Evolutionary conservation across 306 rosid genomes (phyloP).

Genomic region (Vigna hirtella): DNA sequence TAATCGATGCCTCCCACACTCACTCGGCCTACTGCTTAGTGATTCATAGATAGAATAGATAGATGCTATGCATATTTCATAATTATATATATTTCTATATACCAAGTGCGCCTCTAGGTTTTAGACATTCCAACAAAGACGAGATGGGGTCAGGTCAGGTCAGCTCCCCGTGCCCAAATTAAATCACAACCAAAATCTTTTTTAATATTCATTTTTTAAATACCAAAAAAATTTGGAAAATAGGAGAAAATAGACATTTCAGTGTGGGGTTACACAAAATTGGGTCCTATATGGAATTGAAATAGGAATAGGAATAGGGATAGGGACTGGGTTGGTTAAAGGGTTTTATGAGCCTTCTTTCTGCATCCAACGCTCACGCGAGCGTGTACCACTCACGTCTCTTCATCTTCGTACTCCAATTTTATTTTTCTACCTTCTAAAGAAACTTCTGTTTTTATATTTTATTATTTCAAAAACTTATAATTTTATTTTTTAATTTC

Average conservation of each 20-base stretch:
- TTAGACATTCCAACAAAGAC: conserved; percentile 40
- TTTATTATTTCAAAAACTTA: neutral
- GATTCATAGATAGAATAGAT: conserved; percentile 24
- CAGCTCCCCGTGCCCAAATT: conserved; percentile 66
- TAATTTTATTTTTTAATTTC: neutral
- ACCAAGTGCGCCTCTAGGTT: conserved; percentile 49
- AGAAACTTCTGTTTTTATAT: neutral
- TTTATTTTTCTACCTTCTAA: neutral
- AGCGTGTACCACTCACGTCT: neutral
- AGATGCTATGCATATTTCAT: neutral
- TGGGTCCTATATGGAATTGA: neutral
- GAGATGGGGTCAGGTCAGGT: conserved; percentile 36
- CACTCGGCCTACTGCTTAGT: conserved; percentile 37
- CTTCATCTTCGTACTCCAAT: neutral
- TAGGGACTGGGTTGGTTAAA: neutral
- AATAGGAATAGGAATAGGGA: too few species aligned
- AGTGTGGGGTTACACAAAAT: conserved; percentile 18
- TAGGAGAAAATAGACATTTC: neutral
- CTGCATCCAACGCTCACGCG: neutral
- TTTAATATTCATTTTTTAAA: neutral
- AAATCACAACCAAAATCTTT: neutral
- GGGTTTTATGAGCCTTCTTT: neutral
- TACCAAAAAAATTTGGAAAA: neutral
- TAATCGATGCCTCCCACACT: conserved; percentile 47
- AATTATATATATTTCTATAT: neutral